Conservation (phyloP, 768 basidiomycete genomes). For the Lactarius evosmus region DNA sequence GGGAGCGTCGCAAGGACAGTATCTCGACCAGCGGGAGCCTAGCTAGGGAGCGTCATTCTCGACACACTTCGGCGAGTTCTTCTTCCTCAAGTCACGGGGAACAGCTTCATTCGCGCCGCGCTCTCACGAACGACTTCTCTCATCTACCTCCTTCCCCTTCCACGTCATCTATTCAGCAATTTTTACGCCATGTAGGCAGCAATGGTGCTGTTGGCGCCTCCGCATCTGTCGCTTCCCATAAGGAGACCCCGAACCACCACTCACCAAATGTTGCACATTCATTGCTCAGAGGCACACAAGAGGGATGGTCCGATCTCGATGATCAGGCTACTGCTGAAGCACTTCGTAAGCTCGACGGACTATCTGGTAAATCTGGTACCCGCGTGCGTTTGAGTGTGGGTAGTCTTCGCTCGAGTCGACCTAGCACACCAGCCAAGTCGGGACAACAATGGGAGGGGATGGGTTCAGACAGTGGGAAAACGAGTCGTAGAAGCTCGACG, state of each 20-base stretch:
- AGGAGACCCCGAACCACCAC: constrained; percentile 41
- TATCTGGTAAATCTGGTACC: constrained; percentile 65
- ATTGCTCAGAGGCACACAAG: constrained; percentile 79
- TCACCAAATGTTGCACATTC: constrained; percentile 79
- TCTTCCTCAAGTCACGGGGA: constrained; percentile 60
- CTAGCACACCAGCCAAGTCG: constrained; percentile 66
- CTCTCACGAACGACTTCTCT: constrained; percentile 75
- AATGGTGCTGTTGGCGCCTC: constrained; percentile 40
- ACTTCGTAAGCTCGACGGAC: constrained; percentile 87
- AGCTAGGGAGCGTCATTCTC: constrained; percentile 43
- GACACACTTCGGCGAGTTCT: constrained; percentile 67
- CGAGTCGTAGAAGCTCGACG: constrained; percentile 40
- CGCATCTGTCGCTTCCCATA: constrained; percentile 39
- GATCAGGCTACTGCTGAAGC: constrained; percentile 90
- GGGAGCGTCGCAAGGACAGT: constrained; percentile 39
- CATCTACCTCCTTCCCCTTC: constrained; percentile 90
- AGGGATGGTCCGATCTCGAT: constrained; percentile 85
- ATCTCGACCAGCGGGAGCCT: constrained; percentile 30
- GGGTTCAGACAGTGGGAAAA: constrained; percentile 37
- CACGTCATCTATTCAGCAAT: constrained; percentile 83
- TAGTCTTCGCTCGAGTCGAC: constrained; percentile 50
- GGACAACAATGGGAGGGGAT: constrained; percentile 75
- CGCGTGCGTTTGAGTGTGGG: constrained; percentile 73
- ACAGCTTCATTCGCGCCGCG: constrained; percentile 50
- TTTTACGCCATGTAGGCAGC: constrained; percentile 56